Base-by-base conservation (phyloP, 805 yeast species). In the Starmerella roubikii region DNA sequence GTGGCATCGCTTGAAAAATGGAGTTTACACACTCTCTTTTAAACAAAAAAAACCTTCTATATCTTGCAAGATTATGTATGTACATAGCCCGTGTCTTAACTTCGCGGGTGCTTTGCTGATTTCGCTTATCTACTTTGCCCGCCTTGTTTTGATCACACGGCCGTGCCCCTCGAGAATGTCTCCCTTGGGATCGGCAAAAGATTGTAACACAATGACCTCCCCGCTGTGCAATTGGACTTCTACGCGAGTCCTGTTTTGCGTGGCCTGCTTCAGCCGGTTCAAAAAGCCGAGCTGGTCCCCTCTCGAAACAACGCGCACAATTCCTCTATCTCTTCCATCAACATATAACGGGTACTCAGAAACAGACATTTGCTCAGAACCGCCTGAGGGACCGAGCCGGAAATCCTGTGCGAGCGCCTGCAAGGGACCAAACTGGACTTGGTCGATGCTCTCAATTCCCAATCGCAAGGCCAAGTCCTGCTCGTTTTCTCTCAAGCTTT, bases 321-420 rank as follows among this genome's bases (percentile, higher is more conserved):
- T 5, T 2, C 41, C 47, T 1, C 5, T 18, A 2, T 3, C 16
- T 3, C 7, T 11, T 4, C 30, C 28, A 11, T 32, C 19, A 3
- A 34, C 35, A 6, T 20, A 20, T 9, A 46, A 23, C 1, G 42
- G 39, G 30, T 43, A 43, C 33, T 42, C 44, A 2, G 38, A 20
- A 10, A 43, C 16, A 4, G 39, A 23, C 42, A 46, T 42, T 16
- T 32, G 26, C 16, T 43, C 47, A 5, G 40, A 20, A 15, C 32
- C 29, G 11, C 46, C 45, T 17, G 25, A 23, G 1, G 40, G 21
- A 16, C 29, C 34, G 15, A 36, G 23, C 15, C 39, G 30, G 34
- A 41, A 42, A 19, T 45, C 49, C 28, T 45, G 46, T 3, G 41
- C 16, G 18, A 43, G 26, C 6, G 35, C 16, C 17, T 23, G 27